Percentiles rank a stretch among this genome's conserved stretches.
phyloP scores from a whole-genome alignment of 2,329 filamentous ascomycete genomes.

The Fulvia fulva region DNA sequence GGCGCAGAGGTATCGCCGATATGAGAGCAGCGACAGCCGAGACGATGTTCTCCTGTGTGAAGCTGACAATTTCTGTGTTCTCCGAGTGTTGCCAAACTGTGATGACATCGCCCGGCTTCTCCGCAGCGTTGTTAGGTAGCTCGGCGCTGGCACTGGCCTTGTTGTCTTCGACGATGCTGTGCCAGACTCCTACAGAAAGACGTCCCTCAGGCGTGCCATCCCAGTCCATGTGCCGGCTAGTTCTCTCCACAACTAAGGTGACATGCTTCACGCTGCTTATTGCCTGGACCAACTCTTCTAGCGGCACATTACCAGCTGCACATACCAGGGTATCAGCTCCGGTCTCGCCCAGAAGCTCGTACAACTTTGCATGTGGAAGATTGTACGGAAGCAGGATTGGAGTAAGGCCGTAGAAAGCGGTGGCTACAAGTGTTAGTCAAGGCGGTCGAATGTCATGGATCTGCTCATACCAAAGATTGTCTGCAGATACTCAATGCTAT shows the following conservation, averaged over 20 bases:
- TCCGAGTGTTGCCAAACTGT: slow-evolving; percentile 61
- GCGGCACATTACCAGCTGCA: slow-evolving; percentile 79
- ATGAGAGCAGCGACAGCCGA: slow-evolving; percentile 77
- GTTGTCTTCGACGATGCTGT: slow-evolving; percentile 75
- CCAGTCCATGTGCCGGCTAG: slow-evolving; percentile 92
- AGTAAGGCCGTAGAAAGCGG: slow-evolving; percentile 82
- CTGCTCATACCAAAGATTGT: slow-evolving; percentile 63
- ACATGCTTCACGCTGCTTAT: slow-evolving; percentile 71
- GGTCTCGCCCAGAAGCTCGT: slow-evolving; percentile 67
- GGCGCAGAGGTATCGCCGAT: slow-evolving; percentile 67
- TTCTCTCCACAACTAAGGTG: slow-evolving; percentile 89
- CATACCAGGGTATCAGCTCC: slow-evolving; percentile 79
- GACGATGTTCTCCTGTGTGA: slow-evolving; percentile 81
- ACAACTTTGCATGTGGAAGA: slow-evolving; percentile 63
- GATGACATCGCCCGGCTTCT: slow-evolving; percentile 49
- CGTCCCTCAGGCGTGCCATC: slow-evolving; percentile 75
- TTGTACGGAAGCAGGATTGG: slow-evolving; percentile 84
- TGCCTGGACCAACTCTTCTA: slow-evolving; percentile 65
- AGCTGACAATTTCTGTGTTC: slow-evolving; percentile 70
- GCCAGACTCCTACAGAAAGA: slow-evolving; percentile 86
- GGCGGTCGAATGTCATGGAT: background rate
- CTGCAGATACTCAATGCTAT: slow-evolving; percentile 82
- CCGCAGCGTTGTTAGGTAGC: slow-evolving; percentile 60
- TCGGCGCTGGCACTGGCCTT: slow-evolving; percentile 56
- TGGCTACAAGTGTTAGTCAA: slow-evolving; percentile 50